A percentile compares a stretch with the other conserved stretches of the same genome.
Evolutionary conservation across 1,284 basidiomycete genomes (phyloP).

Genomic region (Takashimella koratensis): DNA sequence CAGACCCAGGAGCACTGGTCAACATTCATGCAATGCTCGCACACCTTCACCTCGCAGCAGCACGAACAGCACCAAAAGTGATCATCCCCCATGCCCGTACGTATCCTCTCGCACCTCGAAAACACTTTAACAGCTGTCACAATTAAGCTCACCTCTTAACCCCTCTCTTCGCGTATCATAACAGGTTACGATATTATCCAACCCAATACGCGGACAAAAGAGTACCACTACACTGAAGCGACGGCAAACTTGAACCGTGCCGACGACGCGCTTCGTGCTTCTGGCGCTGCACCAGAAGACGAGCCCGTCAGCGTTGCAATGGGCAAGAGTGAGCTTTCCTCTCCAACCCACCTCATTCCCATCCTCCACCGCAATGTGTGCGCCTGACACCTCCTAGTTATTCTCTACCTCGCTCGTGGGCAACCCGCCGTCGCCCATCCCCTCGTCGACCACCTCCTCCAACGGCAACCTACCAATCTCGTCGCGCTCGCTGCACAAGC

Average conservation of each 20-base stretch:
- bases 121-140: too few species aligned
- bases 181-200: slow-evolving; percentile 66
- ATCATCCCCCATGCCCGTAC: slow-evolving; percentile 67
- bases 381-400: slow-evolving; percentile 53
- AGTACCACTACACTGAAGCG: slow-evolving; percentile 62
- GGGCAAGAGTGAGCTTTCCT: slow-evolving; percentile 16
- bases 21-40: slow-evolving; percentile 75
- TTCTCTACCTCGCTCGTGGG: slow-evolving; percentile 73
- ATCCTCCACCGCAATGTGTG: too few species aligned
- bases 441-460: slow-evolving; percentile 76
- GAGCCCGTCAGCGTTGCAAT: slow-evolving; percentile 42
- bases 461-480: slow-evolving; percentile 72
- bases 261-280: slow-evolving; percentile 60
- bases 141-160: too few species aligned
- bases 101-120: slow-evolving; percentile 38
- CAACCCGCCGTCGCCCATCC: slow-evolving; percentile 72
- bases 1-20: slow-evolving; percentile 45
- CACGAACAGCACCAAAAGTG: slow-evolving; percentile 74
- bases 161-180: not conserved
- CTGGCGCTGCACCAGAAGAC: slow-evolving; percentile 29
- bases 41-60: slow-evolving; percentile 72
- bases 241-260: slow-evolving; percentile 66
- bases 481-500: slow-evolving; percentile 56
- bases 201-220: slow-evolving; percentile 59
- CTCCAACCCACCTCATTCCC: not conserved